Evolutionary conservation across 306 rosid genomes (phyloP), one percentile per base, ranked within the genome.

Genomic region (Vicia villosa): DNA sequence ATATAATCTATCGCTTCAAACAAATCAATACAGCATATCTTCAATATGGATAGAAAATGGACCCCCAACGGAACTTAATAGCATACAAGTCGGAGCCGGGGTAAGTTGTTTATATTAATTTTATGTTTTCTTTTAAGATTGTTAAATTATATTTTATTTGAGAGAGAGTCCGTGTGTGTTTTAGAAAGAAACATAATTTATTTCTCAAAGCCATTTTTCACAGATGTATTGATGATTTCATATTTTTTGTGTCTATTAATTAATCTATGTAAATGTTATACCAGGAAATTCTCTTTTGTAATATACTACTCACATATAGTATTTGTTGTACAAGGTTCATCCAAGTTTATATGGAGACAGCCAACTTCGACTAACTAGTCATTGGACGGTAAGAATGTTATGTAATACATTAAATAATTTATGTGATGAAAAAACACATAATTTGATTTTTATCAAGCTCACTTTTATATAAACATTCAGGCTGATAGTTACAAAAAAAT

Each of bases 351-450:
- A 55, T 26, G 28, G 30, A 10, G 66, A 40, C 9, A 28, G 10
- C 6, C 11, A 5, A 10, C 1, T 32, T 3, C 74, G 49, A 3
- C 0, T 69, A n/a, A 69, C 74, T 55, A 22, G 17, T 4, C 19
- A 10, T 14, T 69, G 55, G 74, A 69, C 56, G 0, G 74, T 69
- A 41, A 41, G 66, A 69, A 14, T 13, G 9, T 4, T 17, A 47
- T 4, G 34, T 51, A 12, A 68, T 34, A 4, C 7, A 34, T 24
- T 9, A 9, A 2, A 38, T 40, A 24, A 9, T 22, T 28, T 2
- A 3, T 13, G 51, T 32, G 19, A 20, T 3, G 13, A 4, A 4
- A 42, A 42, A 12, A 43, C 8, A 14, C 5, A 43, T 0, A 12
- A 2, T 43, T 4, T 5, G 34, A 5, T 43, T 43, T 6, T 14